Evolutionary conservation across 2,329 filamentous ascomycete species (phyloP).

Genomic region (Taxawa tesnikishii): DNA sequence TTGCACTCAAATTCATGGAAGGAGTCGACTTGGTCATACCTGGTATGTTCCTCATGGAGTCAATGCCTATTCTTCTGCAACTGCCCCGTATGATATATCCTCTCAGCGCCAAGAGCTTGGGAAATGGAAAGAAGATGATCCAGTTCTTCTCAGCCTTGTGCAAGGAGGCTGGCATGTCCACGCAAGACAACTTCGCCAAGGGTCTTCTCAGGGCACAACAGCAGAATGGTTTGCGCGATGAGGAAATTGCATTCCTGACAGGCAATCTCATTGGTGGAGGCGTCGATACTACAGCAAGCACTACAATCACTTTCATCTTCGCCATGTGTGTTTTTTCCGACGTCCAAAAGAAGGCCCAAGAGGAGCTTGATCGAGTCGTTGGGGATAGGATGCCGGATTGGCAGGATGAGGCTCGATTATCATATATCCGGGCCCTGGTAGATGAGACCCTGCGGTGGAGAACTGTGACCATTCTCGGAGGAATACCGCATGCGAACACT

Average conservation of each 20-base stretch:
- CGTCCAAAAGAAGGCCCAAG: slow-evolving; percentile 17
- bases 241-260: too few species aligned
- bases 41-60: slow-evolving; percentile 10
- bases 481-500: slow-evolving; percentile 11
- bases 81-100: slow-evolving; percentile 8
- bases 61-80: slow-evolving; percentile 5
- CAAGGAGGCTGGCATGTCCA: slow-evolving; percentile 4
- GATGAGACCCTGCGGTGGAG: slow-evolving; percentile 26
- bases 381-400: slow-evolving; percentile 17
- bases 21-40: slow-evolving; percentile 10
- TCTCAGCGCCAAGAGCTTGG: slow-evolving; percentile 3
- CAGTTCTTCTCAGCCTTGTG: slow-evolving; percentile 9
- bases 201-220: slow-evolving; percentile 4
- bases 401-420: slow-evolving; percentile 18
- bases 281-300: slow-evolving; percentile 14
- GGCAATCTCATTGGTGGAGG: slow-evolving; percentile 16
- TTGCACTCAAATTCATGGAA: slow-evolving; percentile 10
- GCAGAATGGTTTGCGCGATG: too few species aligned
- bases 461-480: slow-evolving; percentile 19
- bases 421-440: slow-evolving; percentile 20
- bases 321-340: slow-evolving; percentile 15
- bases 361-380: slow-evolving; percentile 18
- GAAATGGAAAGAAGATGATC: slow-evolving; percentile 1
- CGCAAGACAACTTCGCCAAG: slow-evolving; percentile 5
- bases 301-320: slow-evolving; percentile 14